Base-by-base conservation (phyloP, 129 eudicot species). In the Artemisia argyi region DNA sequence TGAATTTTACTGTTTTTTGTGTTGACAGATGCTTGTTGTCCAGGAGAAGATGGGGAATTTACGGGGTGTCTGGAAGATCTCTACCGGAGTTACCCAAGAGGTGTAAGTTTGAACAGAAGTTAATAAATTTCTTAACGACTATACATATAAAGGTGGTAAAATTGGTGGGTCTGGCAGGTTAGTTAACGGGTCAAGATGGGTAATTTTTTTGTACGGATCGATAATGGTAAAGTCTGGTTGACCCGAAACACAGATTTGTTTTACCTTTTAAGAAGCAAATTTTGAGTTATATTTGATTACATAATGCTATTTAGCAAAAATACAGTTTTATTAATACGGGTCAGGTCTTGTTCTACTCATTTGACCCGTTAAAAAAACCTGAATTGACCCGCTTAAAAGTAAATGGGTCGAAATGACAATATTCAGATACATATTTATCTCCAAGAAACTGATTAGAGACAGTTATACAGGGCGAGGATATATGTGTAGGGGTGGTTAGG, bases 391-490 rank as follows among this genome's bases (percentile, higher is more conserved):
- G 9, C 35, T 49, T 17, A 61, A 30, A 24, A 61, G 66, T 61
- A 28, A 3, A 24, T 6, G 66, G 46, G 47, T 61, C 20, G n/a
- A 61, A 61, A 22, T 20, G 12, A 53, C 44, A 47, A 62, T 28
- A 22, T 12, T 39, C 30, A 61, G 39, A 42, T 61, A 12, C 39
- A 13, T 61, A 61, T 9, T 61, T 12, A 11, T 61, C 16, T 28
- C 17, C 65, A 16, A 57, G 69, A 26, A 61, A 35, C 66, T 72
- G 72, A 80, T 22, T 53, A 65, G 74, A 56, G 44, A 68, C 62
- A 20, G 17, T 78, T 82, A 32, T 71, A 66, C 85, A 92, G 97
- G 97, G 94, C 12, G 97, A 92, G 84, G 94, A 92, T 66, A 88
- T 92, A 11, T 55, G 71, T 58, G 69, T 2, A 6, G 97, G 87